Conservation (phyloP, 2,329 filamentous ascomycete species). For the Teratosphaeria viscida region DNA sequence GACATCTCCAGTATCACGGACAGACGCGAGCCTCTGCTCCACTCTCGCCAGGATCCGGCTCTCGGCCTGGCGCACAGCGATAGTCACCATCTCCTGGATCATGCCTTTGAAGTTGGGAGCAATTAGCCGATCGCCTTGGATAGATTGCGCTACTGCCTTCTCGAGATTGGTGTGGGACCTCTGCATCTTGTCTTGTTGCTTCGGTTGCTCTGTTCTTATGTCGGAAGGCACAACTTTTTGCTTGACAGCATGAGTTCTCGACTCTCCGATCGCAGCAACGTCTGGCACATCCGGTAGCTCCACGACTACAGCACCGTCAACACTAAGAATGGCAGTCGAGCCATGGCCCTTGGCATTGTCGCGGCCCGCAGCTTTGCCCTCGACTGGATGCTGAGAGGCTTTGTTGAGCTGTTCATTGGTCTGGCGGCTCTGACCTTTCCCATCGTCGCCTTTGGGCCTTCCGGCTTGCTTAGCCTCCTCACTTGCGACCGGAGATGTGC, state of each 20-base stretch:
- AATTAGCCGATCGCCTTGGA: background rate
- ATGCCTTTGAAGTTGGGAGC: background rate
- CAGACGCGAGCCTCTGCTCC: background rate
- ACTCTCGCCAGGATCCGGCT: background rate
- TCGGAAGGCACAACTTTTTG: background rate
- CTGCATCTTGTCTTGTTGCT: background rate
- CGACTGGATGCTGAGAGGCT: background rate
- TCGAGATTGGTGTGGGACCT: background rate
- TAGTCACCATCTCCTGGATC: background rate
- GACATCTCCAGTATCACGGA: background rate
- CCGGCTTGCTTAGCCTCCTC: background rate
- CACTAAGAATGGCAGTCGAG: background rate
- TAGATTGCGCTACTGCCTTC: background rate
- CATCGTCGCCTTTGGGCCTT: too few relatives aligned
- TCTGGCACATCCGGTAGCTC: background rate
- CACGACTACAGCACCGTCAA: background rate
- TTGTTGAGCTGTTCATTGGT: background rate
- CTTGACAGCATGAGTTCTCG: background rate
- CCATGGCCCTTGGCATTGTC: background rate
- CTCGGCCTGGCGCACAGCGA: background rate
- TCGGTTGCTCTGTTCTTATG: background rate
- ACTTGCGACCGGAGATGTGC: background rate
- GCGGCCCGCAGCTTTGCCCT: background rate
- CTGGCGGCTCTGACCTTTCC: background rate
- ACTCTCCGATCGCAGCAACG: background rate